These are phyloP conservation scores for Aspergillus thermomutatus DNA, from an alignment of 2,329 filamentous ascomycete species.

Conservation along the genomic window DNA sequence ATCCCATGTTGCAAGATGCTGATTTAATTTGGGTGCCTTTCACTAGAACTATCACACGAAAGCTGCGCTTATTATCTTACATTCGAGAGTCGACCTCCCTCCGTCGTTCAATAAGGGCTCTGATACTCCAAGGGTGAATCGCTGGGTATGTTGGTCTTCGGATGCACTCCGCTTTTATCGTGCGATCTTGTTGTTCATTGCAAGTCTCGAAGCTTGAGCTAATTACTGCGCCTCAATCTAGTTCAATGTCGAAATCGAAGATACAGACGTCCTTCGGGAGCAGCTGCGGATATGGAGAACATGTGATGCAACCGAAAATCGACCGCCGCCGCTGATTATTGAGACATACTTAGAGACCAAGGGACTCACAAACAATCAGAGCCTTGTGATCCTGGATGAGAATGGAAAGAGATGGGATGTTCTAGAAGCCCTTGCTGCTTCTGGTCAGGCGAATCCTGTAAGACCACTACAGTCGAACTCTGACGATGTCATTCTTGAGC, in stretches of 20 bases:
- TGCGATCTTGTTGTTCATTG: not conserved
- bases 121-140: conserved; percentile 66
- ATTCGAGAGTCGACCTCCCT: conserved; percentile 71
- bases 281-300: conserved; percentile 78
- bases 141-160: conserved; percentile 66
- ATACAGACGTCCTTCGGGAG: conserved; percentile 82
- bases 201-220: not conserved
- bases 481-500: conserved; percentile 79
- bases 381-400: conserved; percentile 82
- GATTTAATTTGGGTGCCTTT: conserved; percentile 12
- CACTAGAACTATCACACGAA: conserved; percentile 86
- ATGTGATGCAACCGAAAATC: conserved; percentile 71
- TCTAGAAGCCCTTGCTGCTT: conserved; percentile 70
- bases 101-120: conserved; percentile 55
- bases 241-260: conserved; percentile 94
- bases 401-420: conserved; percentile 92
- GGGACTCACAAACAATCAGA: conserved; percentile 76
- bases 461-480: conserved; percentile 47
- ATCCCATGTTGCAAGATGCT: conserved; percentile 15
- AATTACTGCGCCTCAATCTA: conserved; percentile 37
- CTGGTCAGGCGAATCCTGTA: conserved; percentile 44
- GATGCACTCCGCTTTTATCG: not conserved
- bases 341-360: conserved; percentile 85
- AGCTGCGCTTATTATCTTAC: conserved; percentile 76
- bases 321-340: conserved; percentile 79